Percentiles rank a stretch among this genome's conserved stretches.
Conservation (phyloP, 1,139 yeast genomes). For the Diutina siamensis region DNA sequence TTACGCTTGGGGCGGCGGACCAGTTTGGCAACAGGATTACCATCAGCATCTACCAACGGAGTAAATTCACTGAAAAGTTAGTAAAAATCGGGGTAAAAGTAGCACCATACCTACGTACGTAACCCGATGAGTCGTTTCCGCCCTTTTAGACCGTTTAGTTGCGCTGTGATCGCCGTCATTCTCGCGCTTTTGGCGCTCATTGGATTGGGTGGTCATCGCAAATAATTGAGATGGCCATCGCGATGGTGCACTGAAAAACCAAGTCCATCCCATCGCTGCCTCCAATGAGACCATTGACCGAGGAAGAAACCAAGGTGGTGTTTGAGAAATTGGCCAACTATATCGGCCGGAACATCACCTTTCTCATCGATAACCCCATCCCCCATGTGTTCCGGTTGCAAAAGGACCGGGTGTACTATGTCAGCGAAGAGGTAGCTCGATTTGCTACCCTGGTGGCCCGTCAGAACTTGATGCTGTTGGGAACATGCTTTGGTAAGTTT, state of each 20-base stretch:
- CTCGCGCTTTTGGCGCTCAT: not conserved
- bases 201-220: constrained; percentile 1
- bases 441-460: constrained; percentile 87
- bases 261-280: not conserved
- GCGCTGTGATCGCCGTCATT: not conserved
- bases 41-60: constrained; percentile 45
- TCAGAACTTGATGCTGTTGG: constrained; percentile 81
- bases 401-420: constrained; percentile 92
- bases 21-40: constrained; percentile 44
- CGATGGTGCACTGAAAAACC: no score
- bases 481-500: constrained; percentile 90
- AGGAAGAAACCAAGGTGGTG: constrained; percentile 91
- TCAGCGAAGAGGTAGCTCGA: constrained; percentile 70
- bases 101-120: constrained; percentile 5
- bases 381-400: constrained; percentile 94
- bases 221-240: not conserved
- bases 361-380: constrained; percentile 75
- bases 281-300: constrained; percentile 95
- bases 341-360: constrained; percentile 87
- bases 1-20: constrained; percentile 73
- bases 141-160: constrained; percentile 1
- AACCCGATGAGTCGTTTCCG: constrained; percentile 4
- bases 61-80: constrained; percentile 20
- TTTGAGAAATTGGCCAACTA: constrained; percentile 94
- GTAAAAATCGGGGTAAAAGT: constrained; percentile 13